phyloP scores from a whole-genome alignment of 305 asterid species.

The Ajuga reptans region DNA sequence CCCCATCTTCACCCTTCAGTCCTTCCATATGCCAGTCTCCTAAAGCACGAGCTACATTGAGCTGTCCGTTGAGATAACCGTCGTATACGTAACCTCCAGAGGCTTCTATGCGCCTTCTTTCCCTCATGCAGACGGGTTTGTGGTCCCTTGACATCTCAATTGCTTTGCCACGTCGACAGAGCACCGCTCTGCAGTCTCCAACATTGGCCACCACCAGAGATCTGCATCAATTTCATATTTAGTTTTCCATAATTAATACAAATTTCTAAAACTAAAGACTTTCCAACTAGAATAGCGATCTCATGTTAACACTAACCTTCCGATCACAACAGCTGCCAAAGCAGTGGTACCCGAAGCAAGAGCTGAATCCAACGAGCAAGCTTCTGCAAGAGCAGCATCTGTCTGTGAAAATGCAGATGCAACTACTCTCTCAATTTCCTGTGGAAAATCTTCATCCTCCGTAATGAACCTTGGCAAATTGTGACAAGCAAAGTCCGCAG shows the following conservation, averaged over 20 bases:
- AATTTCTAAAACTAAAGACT: neutral
- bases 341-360: conserved; percentile 99
- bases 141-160: conserved; percentile 97
- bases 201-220: conserved; percentile 93
- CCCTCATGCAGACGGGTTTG: conserved; percentile 56
- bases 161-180: conserved; percentile 91
- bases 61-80: conserved; percentile 89
- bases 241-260: neutral
- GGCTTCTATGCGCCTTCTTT: conserved; percentile 71
- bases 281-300: neutral
- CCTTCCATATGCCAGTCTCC: conserved; percentile 99
- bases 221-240: conserved; percentile 24
- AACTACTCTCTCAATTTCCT: conserved; percentile 57
- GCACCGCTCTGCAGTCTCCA: conserved; percentile 96
- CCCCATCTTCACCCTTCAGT: conserved; percentile 52
- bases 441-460: conserved; percentile 65
- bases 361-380: conserved; percentile 67
- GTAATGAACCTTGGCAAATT: conserved; percentile 76
- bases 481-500: conserved; percentile 81
- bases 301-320: conserved; percentile 49
- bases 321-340: conserved; percentile 70
- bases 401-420: conserved; percentile 76
- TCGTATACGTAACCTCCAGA: conserved; percentile 81
- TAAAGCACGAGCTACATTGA: conserved; percentile 88
- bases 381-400: conserved; percentile 84